Conservation (phyloP, 2,329 filamentous ascomycete genomes). For the Aspergillus brasiliensis region DNA sequence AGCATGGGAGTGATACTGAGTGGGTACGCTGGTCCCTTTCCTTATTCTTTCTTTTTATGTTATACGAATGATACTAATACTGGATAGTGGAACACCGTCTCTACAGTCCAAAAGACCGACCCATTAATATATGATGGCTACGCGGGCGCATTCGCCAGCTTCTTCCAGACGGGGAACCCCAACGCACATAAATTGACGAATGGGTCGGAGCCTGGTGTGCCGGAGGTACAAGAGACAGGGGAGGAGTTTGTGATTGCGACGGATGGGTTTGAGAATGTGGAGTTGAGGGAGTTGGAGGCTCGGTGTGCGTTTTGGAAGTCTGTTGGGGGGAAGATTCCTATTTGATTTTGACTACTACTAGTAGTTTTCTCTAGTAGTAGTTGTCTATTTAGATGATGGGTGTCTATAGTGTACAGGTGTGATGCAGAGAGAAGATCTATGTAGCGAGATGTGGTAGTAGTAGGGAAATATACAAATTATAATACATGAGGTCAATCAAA, state of each 20-base stretch:
- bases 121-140: constrained; percentile 59
- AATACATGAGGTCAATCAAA: neutral
- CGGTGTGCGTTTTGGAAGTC: constrained; percentile 59
- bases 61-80: neutral
- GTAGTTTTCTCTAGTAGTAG: no score
- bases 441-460: neutral
- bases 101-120: constrained; percentile 55
- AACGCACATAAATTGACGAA: constrained; percentile 60
- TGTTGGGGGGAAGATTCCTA: constrained; percentile 50
- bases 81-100: constrained; percentile 59
- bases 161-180: constrained; percentile 61
- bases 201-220: constrained; percentile 44
- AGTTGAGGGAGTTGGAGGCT: constrained; percentile 43
- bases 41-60: neutral
- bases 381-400: no score
- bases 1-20: constrained; percentile 60
- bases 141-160: constrained; percentile 61
- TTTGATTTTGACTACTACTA: constrained; percentile 32
- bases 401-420: no score
- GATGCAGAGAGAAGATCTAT: no score
- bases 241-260: constrained; percentile 55
- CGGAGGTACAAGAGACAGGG: constrained; percentile 40
- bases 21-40: constrained; percentile 47
- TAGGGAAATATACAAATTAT: neutral
- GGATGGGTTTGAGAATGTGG: constrained; percentile 48